These are phyloP conservation scores for Xylariaceae sp. DNA, from an alignment of 2,329 filamentous ascomycete genomes.

Conservation along the genomic window DNA sequence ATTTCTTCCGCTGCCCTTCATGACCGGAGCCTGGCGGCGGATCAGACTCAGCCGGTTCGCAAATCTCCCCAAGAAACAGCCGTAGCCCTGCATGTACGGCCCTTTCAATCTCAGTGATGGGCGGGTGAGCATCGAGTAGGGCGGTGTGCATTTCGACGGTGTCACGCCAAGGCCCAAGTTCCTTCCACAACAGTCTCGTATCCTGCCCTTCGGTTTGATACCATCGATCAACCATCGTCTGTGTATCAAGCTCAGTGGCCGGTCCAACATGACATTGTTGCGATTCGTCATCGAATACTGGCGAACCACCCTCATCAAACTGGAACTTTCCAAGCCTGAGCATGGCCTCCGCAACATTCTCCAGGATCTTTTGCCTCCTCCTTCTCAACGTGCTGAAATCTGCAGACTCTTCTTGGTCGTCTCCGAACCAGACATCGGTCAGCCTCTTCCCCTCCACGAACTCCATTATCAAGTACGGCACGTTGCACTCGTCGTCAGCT, in stretches of 20 bases:
- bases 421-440: conserved; percentile 23
- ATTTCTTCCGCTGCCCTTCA: conserved; percentile 2
- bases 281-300: conserved; percentile 12
- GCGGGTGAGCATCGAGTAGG: conserved; percentile 15
- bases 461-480: conserved; percentile 16
- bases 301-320: conserved; percentile 21
- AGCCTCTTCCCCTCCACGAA: conserved; percentile 17
- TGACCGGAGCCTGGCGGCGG: not conserved
- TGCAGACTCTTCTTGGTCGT: not conserved
- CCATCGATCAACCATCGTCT: conserved; percentile 24
- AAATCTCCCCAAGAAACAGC: conserved; percentile 16
- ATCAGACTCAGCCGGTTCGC: conserved; percentile 12
- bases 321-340: conserved; percentile 18
- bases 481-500: conserved; percentile 6
- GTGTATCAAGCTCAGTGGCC: conserved; percentile 16
- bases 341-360: conserved; percentile 19
- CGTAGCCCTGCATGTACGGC: conserved; percentile 20
- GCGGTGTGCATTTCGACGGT: conserved; percentile 16
- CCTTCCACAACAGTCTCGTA: conserved; percentile 12
- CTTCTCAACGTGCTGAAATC: not conserved
- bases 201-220: conserved; percentile 15
- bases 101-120: conserved; percentile 5
- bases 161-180: conserved; percentile 14
- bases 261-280: conserved; percentile 12
- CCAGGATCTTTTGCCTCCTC: conserved; percentile 13